Conservation (phyloP, 768 basidiomycete species). For the Strobilomyces dryophilus region DNA sequence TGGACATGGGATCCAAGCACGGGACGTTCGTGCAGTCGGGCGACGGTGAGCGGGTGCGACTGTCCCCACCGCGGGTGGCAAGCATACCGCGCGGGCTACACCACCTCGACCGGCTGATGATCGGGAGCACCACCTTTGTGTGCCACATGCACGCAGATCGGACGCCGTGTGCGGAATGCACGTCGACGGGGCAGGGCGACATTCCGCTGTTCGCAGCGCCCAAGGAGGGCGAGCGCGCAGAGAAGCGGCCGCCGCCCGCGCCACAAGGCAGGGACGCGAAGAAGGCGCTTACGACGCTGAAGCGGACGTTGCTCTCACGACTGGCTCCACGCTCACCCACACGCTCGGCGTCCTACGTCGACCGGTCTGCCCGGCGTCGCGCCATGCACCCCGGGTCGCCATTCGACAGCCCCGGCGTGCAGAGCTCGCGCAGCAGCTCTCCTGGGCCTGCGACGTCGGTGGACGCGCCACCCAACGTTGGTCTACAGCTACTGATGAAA, state of each 20-base stretch:
- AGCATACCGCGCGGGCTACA: constrained; percentile 61
- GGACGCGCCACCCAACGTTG: constrained; percentile 54
- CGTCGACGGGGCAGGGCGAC: constrained; percentile 45
- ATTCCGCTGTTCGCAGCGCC: constrained; percentile 49
- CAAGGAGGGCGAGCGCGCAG: constrained; percentile 9
- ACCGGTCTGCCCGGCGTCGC: constrained; percentile 70
- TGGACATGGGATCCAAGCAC: constrained; percentile 85
- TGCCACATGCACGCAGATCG: constrained; percentile 65
- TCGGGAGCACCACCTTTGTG: constrained; percentile 68
- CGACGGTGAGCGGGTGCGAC: constrained; percentile 37
- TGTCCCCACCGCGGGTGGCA: constrained; percentile 63
- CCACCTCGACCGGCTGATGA: constrained; percentile 61
- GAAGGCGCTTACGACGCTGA: constrained; percentile 63
- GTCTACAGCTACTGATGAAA: constrained; percentile 62
- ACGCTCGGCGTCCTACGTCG: constrained; percentile 41
- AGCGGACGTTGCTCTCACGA: constrained; percentile 56
- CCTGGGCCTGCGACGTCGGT: constrained; percentile 8
- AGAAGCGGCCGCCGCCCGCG: constrained; percentile 19
- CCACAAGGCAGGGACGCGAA: constrained; percentile 47
- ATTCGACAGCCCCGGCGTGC: constrained; percentile 50
- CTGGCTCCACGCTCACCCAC: constrained; percentile 29
- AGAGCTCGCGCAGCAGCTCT: constrained; percentile 23
- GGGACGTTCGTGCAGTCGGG: constrained; percentile 60
- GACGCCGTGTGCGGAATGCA: constrained; percentile 61
- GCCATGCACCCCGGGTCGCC: constrained; percentile 50